phyloP scores from a whole-genome alignment of 73 alveolate genomes.

The Paramecium biaurelia region DNA sequence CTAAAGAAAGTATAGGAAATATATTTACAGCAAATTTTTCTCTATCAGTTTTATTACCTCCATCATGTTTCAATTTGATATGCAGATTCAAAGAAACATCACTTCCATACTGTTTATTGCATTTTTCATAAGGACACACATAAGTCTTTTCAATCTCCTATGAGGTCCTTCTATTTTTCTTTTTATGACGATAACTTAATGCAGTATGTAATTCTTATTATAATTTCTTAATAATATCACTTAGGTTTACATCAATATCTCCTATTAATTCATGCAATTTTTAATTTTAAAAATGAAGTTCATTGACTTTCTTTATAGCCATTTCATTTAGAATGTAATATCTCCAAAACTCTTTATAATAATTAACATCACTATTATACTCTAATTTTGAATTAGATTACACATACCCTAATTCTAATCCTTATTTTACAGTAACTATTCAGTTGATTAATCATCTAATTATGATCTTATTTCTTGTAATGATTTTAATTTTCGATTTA shows the following conservation, averaged over 20 bases:
- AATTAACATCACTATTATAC: slow-evolving; percentile 44
- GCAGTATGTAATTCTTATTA: slow-evolving; percentile 40
- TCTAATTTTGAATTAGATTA: neutral
- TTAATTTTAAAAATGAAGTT: slow-evolving; percentile 3
- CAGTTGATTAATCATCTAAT: neutral
- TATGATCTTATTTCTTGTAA: neutral
- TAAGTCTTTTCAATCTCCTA: slow-evolving; percentile 69
- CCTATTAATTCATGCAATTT: slow-evolving; percentile 19
- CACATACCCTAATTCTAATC: slow-evolving; percentile 5
- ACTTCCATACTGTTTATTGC: slow-evolving; percentile 78
- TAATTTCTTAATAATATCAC: neutral
- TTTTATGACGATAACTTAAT: slow-evolving; percentile 57
- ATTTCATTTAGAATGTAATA: slow-evolving; percentile 55
- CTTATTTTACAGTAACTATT: neutral
- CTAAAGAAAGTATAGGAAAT: neutral
- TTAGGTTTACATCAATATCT: slow-evolving; percentile 47
- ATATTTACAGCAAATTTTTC: slow-evolving; percentile 76
- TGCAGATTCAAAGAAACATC: slow-evolving; percentile 80
- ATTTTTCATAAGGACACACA: slow-evolving; percentile 74
- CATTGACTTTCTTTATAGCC: slow-evolving; percentile 54
- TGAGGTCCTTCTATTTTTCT: slow-evolving; percentile 79
- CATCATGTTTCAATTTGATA: slow-evolving; percentile 76
- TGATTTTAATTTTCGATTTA: slow-evolving; percentile 11
- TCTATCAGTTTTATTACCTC: slow-evolving; percentile 85
- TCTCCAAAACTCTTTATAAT: slow-evolving; percentile 61